Evolutionary conservation across 352 stramenopile species (phyloP).

Genomic region (Phytopythium chamaehyphon): DNA sequence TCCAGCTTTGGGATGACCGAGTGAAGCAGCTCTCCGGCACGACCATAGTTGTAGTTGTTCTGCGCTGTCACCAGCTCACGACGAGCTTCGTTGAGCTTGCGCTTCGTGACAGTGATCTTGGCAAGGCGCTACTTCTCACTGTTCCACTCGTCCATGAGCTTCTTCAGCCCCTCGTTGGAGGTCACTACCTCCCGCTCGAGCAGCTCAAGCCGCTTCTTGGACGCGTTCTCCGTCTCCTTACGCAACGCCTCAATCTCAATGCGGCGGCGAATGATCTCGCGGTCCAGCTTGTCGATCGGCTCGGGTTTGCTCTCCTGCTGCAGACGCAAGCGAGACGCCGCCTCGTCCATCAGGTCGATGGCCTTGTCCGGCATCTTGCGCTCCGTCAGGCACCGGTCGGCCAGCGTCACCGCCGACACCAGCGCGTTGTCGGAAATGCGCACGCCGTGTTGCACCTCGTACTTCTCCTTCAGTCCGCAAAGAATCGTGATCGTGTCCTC

Average conservation of each 20-base stretch:
- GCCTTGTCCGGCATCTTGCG: slow-evolving; percentile 96
- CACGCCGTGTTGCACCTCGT: slow-evolving; percentile 97
- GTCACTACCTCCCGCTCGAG: slow-evolving; percentile 68
- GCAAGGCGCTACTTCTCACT: slow-evolving; percentile 69
- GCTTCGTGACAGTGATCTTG: slow-evolving; percentile 72
- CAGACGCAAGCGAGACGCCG: slow-evolving; percentile 74
- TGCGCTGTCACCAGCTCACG: slow-evolving; percentile 69
- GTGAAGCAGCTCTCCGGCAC: slow-evolving; percentile 78
- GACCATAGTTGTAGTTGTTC: slow-evolving; percentile 71
- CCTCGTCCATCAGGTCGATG: slow-evolving; percentile 96
- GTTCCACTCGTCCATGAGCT: slow-evolving; percentile 75
- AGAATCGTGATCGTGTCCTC: slow-evolving; percentile 97
- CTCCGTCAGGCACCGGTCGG: slow-evolving; percentile 90
- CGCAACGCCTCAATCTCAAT: slow-evolving; percentile 85
- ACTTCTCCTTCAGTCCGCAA: slow-evolving; percentile 94
- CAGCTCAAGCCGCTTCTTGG: slow-evolving; percentile 55
- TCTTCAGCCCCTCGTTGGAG: slow-evolving; percentile 48
- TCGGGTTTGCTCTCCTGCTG: slow-evolving; percentile 85
- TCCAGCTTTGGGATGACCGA: slow-evolving; percentile 76
- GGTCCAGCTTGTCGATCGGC: slow-evolving; percentile 78
- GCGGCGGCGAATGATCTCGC: slow-evolving; percentile 65
- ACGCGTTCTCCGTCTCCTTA: slow-evolving; percentile 69
- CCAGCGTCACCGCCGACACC: slow-evolving; percentile 91
- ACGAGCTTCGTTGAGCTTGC: slow-evolving; percentile 69
- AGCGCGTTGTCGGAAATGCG: slow-evolving; percentile 94